A percentile compares a stretch with the other conserved stretches of the same genome.
phyloP scores from a whole-genome alignment of 257 asterid species.

The Solanum virginianum region DNA sequence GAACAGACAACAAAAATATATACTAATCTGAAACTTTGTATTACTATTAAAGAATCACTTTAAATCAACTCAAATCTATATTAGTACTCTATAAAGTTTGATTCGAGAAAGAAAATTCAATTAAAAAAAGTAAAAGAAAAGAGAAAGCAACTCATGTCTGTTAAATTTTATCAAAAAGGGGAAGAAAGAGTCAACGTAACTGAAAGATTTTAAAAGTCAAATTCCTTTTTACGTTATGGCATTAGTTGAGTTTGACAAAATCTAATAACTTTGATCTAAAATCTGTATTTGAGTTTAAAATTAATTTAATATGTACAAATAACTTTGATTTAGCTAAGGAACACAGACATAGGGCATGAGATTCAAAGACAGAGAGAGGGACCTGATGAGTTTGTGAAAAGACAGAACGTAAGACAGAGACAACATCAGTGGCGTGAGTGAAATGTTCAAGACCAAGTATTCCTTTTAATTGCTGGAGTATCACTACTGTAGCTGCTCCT shows the following conservation, averaged over 20 bases:
- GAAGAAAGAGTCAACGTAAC: not conserved
- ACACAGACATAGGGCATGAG: not conserved
- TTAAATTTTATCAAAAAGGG: not conserved
- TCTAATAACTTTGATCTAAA: too few species aligned
- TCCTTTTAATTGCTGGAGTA: constrained; percentile 75
- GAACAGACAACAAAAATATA: not conserved
- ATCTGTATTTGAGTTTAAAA: not conserved
- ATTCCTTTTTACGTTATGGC: too few species aligned
- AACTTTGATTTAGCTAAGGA: not conserved
- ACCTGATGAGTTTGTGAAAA: constrained; percentile 81
- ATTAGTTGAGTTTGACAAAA: not conserved
- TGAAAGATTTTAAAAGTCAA: not conserved
- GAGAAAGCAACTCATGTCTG: not conserved
- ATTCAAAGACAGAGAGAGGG: not conserved
- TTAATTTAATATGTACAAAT: not conserved
- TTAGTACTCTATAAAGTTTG: not conserved
- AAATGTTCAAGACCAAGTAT: constrained; percentile 71
- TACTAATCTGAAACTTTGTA: not conserved
- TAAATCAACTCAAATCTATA: not conserved
- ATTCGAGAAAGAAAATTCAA: not conserved
- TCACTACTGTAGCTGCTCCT: constrained; percentile 93
- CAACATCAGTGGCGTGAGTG: constrained; percentile 61
- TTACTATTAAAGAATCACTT: not conserved
- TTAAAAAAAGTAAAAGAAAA: not conserved
- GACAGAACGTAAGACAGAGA: constrained; percentile 73